phyloP scores from a whole-genome alignment of 1,139 yeast genomes.

The Taphrina confusa region DNA sequence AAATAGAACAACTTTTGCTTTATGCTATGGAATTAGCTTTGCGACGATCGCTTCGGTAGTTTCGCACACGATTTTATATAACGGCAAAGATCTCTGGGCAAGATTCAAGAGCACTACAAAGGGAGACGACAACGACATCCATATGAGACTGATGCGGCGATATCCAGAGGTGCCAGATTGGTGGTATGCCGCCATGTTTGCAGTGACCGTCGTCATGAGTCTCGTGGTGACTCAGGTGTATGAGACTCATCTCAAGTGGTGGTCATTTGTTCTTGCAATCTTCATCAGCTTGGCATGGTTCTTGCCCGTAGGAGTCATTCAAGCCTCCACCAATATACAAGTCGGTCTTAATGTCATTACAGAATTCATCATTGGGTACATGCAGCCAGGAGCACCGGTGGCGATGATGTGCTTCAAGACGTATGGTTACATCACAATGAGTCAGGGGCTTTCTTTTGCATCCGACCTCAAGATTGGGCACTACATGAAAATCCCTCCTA shows the following conservation, averaged over 20 bases:
- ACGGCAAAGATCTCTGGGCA: conserved; percentile 56
- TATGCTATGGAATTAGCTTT: conserved; percentile 62
- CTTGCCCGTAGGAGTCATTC: conserved; percentile 39
- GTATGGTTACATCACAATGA: conserved; percentile 60
- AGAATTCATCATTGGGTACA: conserved; percentile 64
- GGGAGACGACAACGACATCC: conserved; percentile 59
- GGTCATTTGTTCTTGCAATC: conserved; percentile 52
- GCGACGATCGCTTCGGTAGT: conserved; percentile 62
- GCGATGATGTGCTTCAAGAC: conserved; percentile 65
- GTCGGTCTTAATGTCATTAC: conserved; percentile 63
- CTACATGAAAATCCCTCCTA: conserved; percentile 63
- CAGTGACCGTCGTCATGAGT: conserved; percentile 55
- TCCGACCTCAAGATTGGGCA: conserved; percentile 65
- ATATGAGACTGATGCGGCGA: conserved; percentile 60
- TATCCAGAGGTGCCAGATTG: conserved; percentile 59
- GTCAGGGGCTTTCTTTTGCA: conserved; percentile 59
- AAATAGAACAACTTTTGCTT: conserved; percentile 56
- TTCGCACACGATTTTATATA: conserved; percentile 58
- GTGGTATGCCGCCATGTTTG: conserved; percentile 60
- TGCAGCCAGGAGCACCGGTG: conserved; percentile 62
- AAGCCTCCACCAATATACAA: conserved; percentile 45
- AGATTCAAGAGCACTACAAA: conserved; percentile 51
- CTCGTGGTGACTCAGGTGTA: conserved; percentile 54
- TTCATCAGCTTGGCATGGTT: conserved; percentile 44
- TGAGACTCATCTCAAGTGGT: conserved; percentile 47